These are phyloP conservation scores for Euryodendron excelsum DNA, from an alignment of 148 eudicot species.

Conservation along the genomic window DNA sequence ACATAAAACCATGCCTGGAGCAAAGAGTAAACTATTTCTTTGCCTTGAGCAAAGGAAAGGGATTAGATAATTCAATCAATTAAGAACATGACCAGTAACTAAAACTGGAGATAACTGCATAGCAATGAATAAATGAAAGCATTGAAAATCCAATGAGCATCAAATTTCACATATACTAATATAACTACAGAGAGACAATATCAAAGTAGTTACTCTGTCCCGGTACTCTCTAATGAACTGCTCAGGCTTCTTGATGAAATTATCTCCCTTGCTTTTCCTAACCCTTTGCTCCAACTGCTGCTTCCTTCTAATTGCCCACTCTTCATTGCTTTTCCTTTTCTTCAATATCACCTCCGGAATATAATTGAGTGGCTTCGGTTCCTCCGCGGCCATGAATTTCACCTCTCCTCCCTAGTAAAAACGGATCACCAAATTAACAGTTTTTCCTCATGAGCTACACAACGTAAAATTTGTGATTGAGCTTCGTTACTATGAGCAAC, in stretches of 20 bases:
- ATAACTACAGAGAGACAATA: background rate
- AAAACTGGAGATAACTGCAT: background rate
- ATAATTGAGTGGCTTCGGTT: constrained; percentile 42
- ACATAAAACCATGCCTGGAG: no score
- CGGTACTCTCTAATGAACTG: constrained; percentile 65
- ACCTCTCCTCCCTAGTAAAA: background rate
- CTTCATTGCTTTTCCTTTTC: constrained; percentile 81
- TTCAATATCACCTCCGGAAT: constrained; percentile 75
- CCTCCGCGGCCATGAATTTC: constrained; percentile 54
- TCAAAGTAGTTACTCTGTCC: constrained; percentile 40
- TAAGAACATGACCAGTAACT: background rate
- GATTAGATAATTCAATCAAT: no score
- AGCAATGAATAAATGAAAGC: background rate
- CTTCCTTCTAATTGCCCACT: constrained; percentile 79
- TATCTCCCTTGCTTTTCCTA: constrained; percentile 45
- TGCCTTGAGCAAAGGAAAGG: no score
- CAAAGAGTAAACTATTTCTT: no score
- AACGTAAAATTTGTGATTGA: background rate
- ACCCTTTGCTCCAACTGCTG: constrained; percentile 64
- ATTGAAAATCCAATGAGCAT: background rate
- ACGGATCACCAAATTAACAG: background rate
- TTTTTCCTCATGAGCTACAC: background rate
- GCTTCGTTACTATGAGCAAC: constrained; percentile 10
- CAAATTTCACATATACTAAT: background rate
- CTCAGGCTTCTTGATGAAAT: constrained; percentile 73